Percentiles rank a stretch among this genome's conserved stretches.
Evolutionary conservation across 371 early-diverging fungal genomes (phyloP).

Genomic region (Lichtheimia ramosa): DNA sequence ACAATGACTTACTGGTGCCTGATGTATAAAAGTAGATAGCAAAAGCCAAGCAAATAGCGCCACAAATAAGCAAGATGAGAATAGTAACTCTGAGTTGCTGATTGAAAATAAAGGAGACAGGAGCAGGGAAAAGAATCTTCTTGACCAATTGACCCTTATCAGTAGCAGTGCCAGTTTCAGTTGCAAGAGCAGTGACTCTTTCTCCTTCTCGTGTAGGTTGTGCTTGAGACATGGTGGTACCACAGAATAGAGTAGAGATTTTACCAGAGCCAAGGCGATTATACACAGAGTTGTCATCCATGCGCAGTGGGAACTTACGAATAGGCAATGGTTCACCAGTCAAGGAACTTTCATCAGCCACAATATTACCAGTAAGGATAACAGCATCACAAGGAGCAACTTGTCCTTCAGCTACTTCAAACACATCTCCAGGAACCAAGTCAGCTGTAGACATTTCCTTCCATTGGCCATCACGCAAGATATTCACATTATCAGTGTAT

Average conservation of each 20-base stretch:
- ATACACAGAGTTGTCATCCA: constrained; percentile 38
- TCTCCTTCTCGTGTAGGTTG: constrained; percentile 9
- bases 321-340: constrained; percentile 88
- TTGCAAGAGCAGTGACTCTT: constrained; percentile 53
- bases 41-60: constrained; percentile 47
- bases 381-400: constrained; percentile 65
- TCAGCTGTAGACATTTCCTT: constrained; percentile 44
- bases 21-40: constrained; percentile 55
- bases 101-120: constrained; percentile 69
- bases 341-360: constrained; percentile 83
- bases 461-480: constrained; percentile 65
- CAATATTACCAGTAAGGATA: constrained; percentile 67
- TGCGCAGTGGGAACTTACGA: constrained; percentile 66
- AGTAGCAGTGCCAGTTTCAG: constrained; percentile 74
- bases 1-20: constrained; percentile 42
- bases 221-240: constrained; percentile 59
- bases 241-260: constrained; percentile 61
- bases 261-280: constrained; percentile 41
- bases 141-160: constrained; percentile 77
- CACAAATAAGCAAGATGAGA: constrained; percentile 61
- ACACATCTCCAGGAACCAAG: constrained; percentile 71
- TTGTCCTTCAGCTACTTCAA: constrained; percentile 25
- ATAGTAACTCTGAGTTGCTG: constrained; percentile 74
- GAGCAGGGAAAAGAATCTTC: constrained; percentile 72
- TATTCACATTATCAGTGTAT: constrained; percentile 34